These are phyloP conservation scores for Kandelia obovata DNA, from an alignment of 345 rosid species.

Conservation along the genomic window DNA sequence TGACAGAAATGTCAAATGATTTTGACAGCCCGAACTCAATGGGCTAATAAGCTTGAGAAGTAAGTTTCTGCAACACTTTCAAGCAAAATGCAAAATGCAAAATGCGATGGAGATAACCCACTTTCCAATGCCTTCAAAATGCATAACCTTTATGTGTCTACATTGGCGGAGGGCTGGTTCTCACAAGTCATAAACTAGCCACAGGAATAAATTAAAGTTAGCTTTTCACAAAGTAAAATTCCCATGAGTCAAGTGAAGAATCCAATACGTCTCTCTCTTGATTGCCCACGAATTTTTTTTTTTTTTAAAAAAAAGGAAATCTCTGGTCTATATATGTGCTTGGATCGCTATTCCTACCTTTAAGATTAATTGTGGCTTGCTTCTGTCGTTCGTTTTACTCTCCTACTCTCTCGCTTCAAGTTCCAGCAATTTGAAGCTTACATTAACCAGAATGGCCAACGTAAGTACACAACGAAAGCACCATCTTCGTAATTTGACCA, in stretches of 20 bases:
- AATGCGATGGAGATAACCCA: too few species aligned
- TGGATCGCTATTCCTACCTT: background rate
- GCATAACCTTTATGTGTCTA: too few species aligned
- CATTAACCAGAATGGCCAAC: slow-evolving; percentile 30
- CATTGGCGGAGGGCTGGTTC: background rate
- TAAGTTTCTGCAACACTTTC: too few species aligned
- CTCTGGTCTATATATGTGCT: slow-evolving; percentile 8
- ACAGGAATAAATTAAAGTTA: slow-evolving; percentile 16
- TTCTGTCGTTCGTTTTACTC: background rate
- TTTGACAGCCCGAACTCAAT: too few species aligned
- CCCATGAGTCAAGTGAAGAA: slow-evolving; percentile 35
- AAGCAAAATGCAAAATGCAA: too few species aligned
- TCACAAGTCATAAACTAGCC: slow-evolving; percentile 16
- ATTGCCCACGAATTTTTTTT: background rate
- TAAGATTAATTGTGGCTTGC: background rate
- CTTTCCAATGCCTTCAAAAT: too few species aligned
- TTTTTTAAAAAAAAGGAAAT: too few species aligned
- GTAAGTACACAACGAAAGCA: slow-evolving; percentile 22
- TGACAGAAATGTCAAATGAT: too few species aligned
- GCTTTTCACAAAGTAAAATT: slow-evolving; percentile 24
- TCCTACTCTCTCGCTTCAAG: background rate
- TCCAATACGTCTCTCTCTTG: slow-evolving; percentile 28
- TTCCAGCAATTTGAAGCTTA: background rate
- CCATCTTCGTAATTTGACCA: background rate
- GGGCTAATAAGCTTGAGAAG: too few species aligned